Base-by-base conservation (phyloP, 768 basidiomycete genomes). In the Guyanaporus albipodus region DNA sequence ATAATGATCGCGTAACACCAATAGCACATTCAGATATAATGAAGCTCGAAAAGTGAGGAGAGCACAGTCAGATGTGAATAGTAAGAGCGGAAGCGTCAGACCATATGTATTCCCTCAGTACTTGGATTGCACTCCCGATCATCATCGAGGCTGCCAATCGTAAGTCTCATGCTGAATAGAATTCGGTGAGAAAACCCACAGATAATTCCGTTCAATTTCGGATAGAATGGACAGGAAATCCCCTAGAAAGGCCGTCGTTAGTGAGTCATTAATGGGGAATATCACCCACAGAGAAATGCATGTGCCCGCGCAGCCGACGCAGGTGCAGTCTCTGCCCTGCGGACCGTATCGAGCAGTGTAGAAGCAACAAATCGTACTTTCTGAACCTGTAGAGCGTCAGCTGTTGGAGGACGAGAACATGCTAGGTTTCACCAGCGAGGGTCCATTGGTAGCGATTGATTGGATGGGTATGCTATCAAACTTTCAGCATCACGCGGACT, bases 351-450 rank as follows among this genome's bases (percentile, higher is more conserved):
- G 49, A 94, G 73, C 42, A 95, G 70, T 3, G 90, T 91, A 11
- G 90, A 93, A 14, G 92, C 92, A 29, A 94, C 90, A 63, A 91
- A 94, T 48, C 92, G 83, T 52, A 94, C 91, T 75, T 94, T 94
- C 63, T 89, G 85, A 14, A 94, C 89, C 83, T 86, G 52, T 27
- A 69, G 52, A 24, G 17, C 32, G 18, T 56, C 36, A 47, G 26
- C 18, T 14, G 12, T 18, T 21, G 17, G 21, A 26, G 39, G 12
- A 12, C 18, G 12, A 9, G 6, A 18, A 44, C 31, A 6, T 18
- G 4, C n/a, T 27, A 40, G 8, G 36, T 44, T 73, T 60, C 48
- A 77, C 87, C 72, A 90, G 69, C 45, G 86, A 88, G 6, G 87
- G 87, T 4, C 88, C 88, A 59, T 88, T 92, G 39, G 85, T 87